Percentiles rank a stretch among this genome's conserved stretches.
These are phyloP conservation scores for Furcasterigmium sp. DNA, from an alignment of 2,329 filamentous ascomycete genomes.

Conservation along the genomic window DNA sequence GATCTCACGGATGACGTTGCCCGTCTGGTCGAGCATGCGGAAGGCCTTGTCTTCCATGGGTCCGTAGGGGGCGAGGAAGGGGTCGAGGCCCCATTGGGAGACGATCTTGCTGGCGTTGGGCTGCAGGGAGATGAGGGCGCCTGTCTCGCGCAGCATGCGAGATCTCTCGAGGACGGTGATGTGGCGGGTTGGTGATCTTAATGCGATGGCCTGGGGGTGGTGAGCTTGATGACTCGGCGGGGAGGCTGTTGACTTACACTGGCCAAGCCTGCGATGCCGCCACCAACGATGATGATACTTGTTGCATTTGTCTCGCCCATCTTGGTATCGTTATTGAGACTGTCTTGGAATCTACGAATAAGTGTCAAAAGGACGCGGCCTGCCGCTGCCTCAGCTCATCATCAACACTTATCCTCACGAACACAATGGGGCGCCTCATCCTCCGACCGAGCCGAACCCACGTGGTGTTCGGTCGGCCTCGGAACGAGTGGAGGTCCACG, in stretches of 20 bases:
- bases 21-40: conserved; percentile 19
- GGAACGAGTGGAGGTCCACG: no score
- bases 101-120: conserved; percentile 33
- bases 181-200: conserved; percentile 19
- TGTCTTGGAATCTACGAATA: no score
- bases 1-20: conserved; percentile 21
- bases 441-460: no score
- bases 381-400: no score
- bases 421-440: no score
- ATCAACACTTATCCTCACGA: no score
- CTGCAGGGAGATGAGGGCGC: conserved; percentile 34
- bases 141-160: conserved; percentile 27
- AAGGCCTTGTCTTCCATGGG: conserved; percentile 29
- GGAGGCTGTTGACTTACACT: neutral
- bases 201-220: conserved; percentile 23
- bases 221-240: neutral
- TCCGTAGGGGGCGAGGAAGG: conserved; percentile 19
- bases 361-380: no score
- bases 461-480: no score
- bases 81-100: conserved; percentile 20
- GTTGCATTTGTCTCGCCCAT: no score
- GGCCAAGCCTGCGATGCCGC: conserved; percentile 8
- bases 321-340: no score
- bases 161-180: conserved; percentile 18
- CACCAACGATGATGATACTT: conserved; percentile 16